These are phyloP conservation scores for Aspergillus amoenus DNA, from an alignment of 2,329 filamentous ascomycete genomes.

Conservation along the genomic window DNA sequence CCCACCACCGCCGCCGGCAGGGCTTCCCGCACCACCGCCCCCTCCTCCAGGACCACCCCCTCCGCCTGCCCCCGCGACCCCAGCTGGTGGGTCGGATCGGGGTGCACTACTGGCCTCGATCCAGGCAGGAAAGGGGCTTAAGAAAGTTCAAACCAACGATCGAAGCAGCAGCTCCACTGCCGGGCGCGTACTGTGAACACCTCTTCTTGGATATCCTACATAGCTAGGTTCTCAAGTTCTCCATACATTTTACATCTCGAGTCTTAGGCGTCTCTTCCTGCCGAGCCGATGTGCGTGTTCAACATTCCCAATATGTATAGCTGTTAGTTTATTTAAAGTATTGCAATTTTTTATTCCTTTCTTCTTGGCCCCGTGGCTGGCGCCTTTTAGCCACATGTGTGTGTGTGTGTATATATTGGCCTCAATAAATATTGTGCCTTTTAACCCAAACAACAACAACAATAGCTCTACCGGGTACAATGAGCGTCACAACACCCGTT, in stretches of 20 bases:
- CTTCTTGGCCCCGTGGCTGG: not conserved
- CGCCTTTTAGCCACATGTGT: not conserved
- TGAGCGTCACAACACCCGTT: not conserved
- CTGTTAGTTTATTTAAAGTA: not conserved
- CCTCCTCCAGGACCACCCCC: slow-evolving; percentile 36
- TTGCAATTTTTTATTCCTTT: not conserved
- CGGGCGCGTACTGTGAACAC: slow-evolving; percentile 63
- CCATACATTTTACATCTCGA: not conserved
- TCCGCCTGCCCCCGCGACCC: slow-evolving; percentile 34
- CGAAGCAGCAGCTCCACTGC: slow-evolving; percentile 70
- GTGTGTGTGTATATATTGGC: not conserved
- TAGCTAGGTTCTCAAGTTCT: not conserved
- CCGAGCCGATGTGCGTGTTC: not conserved
- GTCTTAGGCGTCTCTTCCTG: not conserved
- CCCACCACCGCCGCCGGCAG: slow-evolving; percentile 38
- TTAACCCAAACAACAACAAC: not conserved
- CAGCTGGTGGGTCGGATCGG: slow-evolving; percentile 40
- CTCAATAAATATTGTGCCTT: not conserved
- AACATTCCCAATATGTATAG: not conserved
- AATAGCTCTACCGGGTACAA: not conserved
- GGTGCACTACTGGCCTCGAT: slow-evolving; percentile 78
- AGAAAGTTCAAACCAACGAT: slow-evolving; percentile 88
- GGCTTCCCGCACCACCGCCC: slow-evolving; percentile 45
- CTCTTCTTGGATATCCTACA: not conserved
- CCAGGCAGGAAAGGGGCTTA: slow-evolving; percentile 72